Conservation (phyloP, 495 filamentous ascomycete species). For the Echria macrotheca region DNA sequence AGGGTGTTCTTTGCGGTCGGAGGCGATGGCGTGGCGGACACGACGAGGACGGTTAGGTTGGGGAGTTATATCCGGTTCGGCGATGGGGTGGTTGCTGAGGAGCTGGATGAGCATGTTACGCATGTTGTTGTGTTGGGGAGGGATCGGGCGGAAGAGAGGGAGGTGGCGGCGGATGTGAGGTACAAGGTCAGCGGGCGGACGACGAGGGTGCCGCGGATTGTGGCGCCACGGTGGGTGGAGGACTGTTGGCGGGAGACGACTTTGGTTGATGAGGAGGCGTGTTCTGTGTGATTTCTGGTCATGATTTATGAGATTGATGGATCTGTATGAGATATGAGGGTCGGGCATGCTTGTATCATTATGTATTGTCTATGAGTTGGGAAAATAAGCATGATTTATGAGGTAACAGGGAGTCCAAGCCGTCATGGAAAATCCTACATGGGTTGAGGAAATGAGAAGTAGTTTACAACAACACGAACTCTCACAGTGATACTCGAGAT, state of each 20-base stretch:
- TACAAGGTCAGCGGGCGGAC: constrained; percentile 35
- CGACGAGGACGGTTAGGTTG: constrained; percentile 24
- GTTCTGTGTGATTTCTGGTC: too few relatives aligned
- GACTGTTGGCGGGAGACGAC: constrained; percentile 77
- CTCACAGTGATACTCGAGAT: too few relatives aligned
- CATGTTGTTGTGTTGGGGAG: constrained; percentile 55
- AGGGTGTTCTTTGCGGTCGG: constrained; percentile 49
- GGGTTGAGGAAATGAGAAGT: too few relatives aligned
- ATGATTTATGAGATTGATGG: constrained; percentile 8
- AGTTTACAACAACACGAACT: too few relatives aligned
- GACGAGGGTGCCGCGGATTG: constrained; percentile 64
- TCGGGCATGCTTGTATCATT: too few relatives aligned
- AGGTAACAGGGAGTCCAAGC: too few relatives aligned
- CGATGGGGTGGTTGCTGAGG: constrained; percentile 47
- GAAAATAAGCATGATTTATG: too few relatives aligned
- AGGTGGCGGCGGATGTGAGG: constrained; percentile 39
- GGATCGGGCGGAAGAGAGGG: constrained; percentile 24
- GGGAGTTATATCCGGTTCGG: constrained; percentile 57
- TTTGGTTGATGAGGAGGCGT: constrained; percentile 73
- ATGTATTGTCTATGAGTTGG: too few relatives aligned
- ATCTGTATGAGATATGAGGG: background rate
- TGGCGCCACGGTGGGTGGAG: constrained; percentile 66
- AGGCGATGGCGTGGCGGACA: constrained; percentile 14
- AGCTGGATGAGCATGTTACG: constrained; percentile 51
- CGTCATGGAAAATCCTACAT: too few relatives aligned